Conservation (phyloP, 1,284 basidiomycete species). For the Lentinula novae-zelandiae region DNA sequence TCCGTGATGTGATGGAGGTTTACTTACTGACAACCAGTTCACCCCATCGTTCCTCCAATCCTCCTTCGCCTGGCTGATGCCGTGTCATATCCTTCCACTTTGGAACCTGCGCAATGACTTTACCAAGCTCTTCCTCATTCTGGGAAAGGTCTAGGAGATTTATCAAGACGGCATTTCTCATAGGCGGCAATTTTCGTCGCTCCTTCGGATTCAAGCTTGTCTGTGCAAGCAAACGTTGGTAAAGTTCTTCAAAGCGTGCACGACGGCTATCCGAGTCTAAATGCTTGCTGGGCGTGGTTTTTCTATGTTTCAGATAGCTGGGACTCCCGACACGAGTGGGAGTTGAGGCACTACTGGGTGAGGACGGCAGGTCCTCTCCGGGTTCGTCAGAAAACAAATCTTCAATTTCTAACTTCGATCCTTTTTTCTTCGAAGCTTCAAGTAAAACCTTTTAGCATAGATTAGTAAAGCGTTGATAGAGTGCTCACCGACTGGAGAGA, state of each 20-base stretch:
- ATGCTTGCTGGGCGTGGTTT: constrained; percentile 8
- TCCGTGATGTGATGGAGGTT: constrained; percentile 23
- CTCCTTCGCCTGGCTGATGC: constrained; percentile 19
- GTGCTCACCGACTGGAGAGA: constrained; percentile 3
- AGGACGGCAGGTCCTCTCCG: constrained; percentile 17
- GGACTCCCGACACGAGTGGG: not conserved
- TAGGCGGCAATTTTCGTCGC: constrained; percentile 21
- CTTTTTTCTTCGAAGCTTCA: constrained; percentile 21
- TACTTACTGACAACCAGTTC: constrained; percentile 51
- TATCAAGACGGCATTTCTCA: constrained; percentile 36
- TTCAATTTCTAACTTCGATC: constrained; percentile 20
- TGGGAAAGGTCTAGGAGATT: constrained; percentile 48
- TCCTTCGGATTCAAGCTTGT: constrained; percentile 16
- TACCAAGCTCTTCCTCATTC: constrained; percentile 41
- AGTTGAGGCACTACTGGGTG: constrained; percentile 1
- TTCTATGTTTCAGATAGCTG: not conserved
- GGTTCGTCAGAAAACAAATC: constrained; percentile 23
- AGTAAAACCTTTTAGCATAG: not conserved
- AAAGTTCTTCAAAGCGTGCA: constrained; percentile 7
- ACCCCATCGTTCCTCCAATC: constrained; percentile 32
- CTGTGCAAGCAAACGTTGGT: constrained; percentile 5
- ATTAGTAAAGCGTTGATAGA: not conserved
- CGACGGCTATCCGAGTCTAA: constrained; percentile 1
- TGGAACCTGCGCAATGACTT: constrained; percentile 40
- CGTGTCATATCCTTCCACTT: constrained; percentile 40